Base-by-base conservation (phyloP, 2,329 filamentous ascomycete species). In the Fusarium buharicum region DNA sequence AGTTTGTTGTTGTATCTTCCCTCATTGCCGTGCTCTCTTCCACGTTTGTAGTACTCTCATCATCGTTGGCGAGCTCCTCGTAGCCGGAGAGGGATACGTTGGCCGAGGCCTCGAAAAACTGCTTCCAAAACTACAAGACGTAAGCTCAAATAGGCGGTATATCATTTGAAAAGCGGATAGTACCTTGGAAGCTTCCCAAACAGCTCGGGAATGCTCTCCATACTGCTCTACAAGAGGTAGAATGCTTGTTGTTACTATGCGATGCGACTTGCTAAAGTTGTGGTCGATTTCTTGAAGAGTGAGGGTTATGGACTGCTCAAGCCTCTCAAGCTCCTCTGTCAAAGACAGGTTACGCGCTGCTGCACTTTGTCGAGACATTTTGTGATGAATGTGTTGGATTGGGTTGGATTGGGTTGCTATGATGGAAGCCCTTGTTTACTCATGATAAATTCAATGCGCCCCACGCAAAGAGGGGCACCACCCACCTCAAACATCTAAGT, bases 211-310 rank as follows among this genome's bases (percentile, higher is more conserved):
- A 73, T 98, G 91, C 66, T 96, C 92, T 40, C 92, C 92, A 77
- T 99, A 99, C 73, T 96, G 90, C 74, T 98, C 94, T 17, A 99
- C 93, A 1, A 97, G 85, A 1, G 95, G 95, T 4, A 99, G 79
- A 51, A 99, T 97, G 73, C 89, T 96, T 1, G 90, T 90, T 1
- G 95, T 98, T 34, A 99, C 94, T 57, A 99, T 98, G 62, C 93
- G 89, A 76, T 99, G 95, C 27, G 95, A 93, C 73, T 92, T 92
- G 79, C 92, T 97, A 76, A 99, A 99, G 78, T 99, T 99, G 77
- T 92, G 91, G 75, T 99, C 95, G 79, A 99, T 99, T 81, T 99
- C 95, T 96, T 98, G 95, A 18, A 99, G 82, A 0, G 94, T 98
- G 36, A 98, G 82, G 0, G 95, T 99, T 69, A 99, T 98, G 18